Conservation (phyloP, 306 rosid genomes). For the Dalbergia cochinchinensis region DNA sequence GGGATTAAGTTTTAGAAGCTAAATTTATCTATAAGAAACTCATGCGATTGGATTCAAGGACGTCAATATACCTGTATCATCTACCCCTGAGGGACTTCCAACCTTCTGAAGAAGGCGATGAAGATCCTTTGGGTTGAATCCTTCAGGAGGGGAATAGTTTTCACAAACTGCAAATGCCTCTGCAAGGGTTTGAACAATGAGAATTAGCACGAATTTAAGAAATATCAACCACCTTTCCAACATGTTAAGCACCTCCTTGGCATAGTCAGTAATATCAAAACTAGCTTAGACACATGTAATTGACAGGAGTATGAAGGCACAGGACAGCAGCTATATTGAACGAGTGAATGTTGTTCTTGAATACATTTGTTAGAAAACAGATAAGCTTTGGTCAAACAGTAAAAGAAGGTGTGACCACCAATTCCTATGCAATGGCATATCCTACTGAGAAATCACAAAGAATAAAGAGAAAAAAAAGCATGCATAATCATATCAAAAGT, state of each 20-base stretch:
- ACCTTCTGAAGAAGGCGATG: slow-evolving; percentile 89
- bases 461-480: not conserved
- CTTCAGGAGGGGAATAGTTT: slow-evolving; percentile 93
- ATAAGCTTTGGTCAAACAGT: slow-evolving; percentile 8
- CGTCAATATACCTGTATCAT: slow-evolving; percentile 75
- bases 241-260: not conserved
- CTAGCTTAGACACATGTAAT: not conserved
- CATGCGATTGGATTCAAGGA: slow-evolving; percentile 15
- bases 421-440: slow-evolving; percentile 39
- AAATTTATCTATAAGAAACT: not conserved
- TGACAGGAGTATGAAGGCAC: slow-evolving; percentile 31
- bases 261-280: slow-evolving; percentile 16
- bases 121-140: slow-evolving; percentile 88
- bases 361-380: not conserved
- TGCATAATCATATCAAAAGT: not conserved
- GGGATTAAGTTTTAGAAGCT: not conserved
- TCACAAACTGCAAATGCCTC: slow-evolving; percentile 99
- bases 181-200: slow-evolving; percentile 46
- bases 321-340: slow-evolving; percentile 18
- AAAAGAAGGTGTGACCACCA: slow-evolving; percentile 13
- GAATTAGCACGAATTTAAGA: slow-evolving; percentile 36
- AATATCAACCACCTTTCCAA: slow-evolving; percentile 12
- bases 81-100: slow-evolving; percentile 93
- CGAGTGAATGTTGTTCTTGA: not conserved
- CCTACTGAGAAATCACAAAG: not conserved